Percentiles rank a stretch among this genome's conserved stretches.
These are phyloP conservation scores for Coffea humblotiana DNA, from an alignment of 305 asterid species.

Conservation along the genomic window DNA sequence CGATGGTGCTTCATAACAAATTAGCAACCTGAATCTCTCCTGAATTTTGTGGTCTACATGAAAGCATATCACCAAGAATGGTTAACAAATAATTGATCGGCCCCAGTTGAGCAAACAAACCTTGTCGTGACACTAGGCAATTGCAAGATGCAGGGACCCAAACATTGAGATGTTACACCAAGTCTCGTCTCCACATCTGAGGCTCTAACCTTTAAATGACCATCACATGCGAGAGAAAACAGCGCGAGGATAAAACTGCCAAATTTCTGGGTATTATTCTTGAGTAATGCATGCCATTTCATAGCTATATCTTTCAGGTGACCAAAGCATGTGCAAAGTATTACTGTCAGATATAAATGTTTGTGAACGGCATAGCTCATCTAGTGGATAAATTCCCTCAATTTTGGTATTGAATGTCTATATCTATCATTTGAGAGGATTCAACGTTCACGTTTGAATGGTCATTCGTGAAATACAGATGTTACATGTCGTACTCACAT, in stretches of 20 bases:
- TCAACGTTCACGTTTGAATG: background rate
- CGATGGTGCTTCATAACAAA: background rate
- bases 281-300: background rate
- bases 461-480: background rate
- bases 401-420: background rate
- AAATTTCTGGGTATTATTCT: background rate
- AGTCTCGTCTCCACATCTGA: background rate
- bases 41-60: background rate
- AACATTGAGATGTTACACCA: slow-evolving; percentile 8
- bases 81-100: background rate
- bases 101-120: background rate
- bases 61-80: background rate
- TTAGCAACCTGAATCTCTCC: background rate
- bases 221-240: too few species aligned
- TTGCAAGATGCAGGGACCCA: background rate
- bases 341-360: background rate
- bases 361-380: too few species aligned
- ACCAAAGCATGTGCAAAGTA: background rate
- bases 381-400: too few species aligned
- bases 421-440: background rate
- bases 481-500: too few species aligned
- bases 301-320: background rate
- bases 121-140: background rate
- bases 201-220: background rate
- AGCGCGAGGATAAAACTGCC: background rate